Conservation (phyloP, 768 basidiomycete genomes). For the Boletus patriciae region DNA sequence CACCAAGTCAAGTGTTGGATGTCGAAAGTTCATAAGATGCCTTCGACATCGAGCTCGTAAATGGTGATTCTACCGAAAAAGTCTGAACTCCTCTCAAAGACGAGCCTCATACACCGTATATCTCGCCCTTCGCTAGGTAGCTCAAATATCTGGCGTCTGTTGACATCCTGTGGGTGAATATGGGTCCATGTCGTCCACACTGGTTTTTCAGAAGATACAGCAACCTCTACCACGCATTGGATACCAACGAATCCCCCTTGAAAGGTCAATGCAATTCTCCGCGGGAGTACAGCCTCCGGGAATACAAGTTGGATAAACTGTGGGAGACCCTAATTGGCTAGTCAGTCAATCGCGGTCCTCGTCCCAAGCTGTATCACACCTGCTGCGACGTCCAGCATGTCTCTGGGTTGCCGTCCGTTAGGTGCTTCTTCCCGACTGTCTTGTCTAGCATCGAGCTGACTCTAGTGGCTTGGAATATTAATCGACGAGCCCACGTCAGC, state of each 20-base stretch:
- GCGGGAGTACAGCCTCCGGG: conserved; percentile 49
- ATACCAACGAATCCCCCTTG: conserved; percentile 87
- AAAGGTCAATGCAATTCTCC: conserved; percentile 62
- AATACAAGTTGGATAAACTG: conserved; percentile 74
- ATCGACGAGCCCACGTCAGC: conserved; percentile 17
- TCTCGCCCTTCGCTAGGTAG: conserved; percentile 33
- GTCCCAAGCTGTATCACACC: conserved; percentile 37
- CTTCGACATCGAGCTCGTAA: conserved; percentile 55
- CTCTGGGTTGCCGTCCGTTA: conserved; percentile 69
- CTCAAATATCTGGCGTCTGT: conserved; percentile 68
- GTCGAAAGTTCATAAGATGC: conserved; percentile 9
- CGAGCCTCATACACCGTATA: conserved; percentile 54
- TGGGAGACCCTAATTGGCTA: conserved; percentile 60
- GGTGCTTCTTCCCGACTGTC: conserved; percentile 64
- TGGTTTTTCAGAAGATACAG: conserved; percentile 30
- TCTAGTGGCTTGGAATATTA: conserved; percentile 38
- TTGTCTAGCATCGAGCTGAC: conserved; percentile 82
- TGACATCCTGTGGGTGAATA: conserved; percentile 80
- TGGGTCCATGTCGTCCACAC: conserved; percentile 53
- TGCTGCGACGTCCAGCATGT: conserved; percentile 87
- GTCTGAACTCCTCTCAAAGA: conserved; percentile 82
- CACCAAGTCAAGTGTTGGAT: neutral
- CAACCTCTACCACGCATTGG: conserved; percentile 51
- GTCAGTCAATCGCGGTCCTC: conserved; percentile 9
- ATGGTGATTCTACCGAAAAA: conserved; percentile 80